Base-by-base conservation (phyloP, 495 filamentous ascomycete species). In the Cercophora samala region DNA sequence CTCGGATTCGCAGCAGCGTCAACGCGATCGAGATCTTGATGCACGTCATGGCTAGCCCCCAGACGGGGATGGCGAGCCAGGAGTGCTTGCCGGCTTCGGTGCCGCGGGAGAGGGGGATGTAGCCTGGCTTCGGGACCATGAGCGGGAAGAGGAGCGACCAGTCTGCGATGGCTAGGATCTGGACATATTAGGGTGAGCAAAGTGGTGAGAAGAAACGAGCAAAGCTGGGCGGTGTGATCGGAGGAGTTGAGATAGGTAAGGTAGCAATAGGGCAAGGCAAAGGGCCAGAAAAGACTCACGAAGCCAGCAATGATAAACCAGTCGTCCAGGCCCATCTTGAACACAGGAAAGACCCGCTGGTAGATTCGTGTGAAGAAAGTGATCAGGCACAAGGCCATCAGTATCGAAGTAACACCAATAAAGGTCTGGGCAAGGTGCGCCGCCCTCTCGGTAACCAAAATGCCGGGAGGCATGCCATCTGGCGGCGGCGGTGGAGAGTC, bases 41-140 rank as follows among this genome's bases (percentile, higher is more conserved):
- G 69, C 66, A 73, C 0, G 71, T 71, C 73, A 75, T 75, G 58
- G 73, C 42, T 5, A 75, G 25, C 15, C 73, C 73, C 73, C 73
- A 75, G 59, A 75, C 59, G 0, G 58, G 58, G 59, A 73, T 75
- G 19, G 70, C 69, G 13, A 75, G 63, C 73, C 73, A 75, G 37
- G 62, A 65, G 52, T 63, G 26, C 51, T 67, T 69, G 53, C 58
- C 68, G 3, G 69, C 65, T 0, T 32, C n/a, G 4, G 60, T 55
- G 58, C 29, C 61, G 4, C 59, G 64, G 0, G 59, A 60, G 15
- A 64, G n/a, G 0, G 70, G n/a, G 37, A 74, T 60, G 18, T 65
- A 9, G 1, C 70, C 68, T 2, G 70, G 58, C 0, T 17, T 18
- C 3, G 65, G 55, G n/a, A 70, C 58, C 67, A 73, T 70, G 11